Evolutionary conservation across 75 land plant genomes (phyloP).

Genomic region (Pinus albicaulis): DNA sequence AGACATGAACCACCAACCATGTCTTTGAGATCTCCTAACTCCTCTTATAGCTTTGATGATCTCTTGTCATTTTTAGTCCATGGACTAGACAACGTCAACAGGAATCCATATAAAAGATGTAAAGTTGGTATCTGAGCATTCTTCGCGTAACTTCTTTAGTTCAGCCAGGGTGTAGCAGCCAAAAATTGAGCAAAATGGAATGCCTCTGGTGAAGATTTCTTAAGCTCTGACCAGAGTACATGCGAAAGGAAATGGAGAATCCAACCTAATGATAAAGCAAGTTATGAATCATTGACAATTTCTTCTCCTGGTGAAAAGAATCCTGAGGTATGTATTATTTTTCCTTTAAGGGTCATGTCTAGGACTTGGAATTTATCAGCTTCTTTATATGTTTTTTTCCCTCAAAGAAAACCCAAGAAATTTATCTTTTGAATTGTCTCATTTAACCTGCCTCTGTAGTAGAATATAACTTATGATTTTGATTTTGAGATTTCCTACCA

Average conservation of each 20-base stretch:
- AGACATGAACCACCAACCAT: no score
- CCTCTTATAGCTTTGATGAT: slow-evolving; percentile 8
- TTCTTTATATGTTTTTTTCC: no score
- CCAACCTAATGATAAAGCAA: slow-evolving; percentile 30
- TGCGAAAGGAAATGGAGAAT: slow-evolving; percentile 53
- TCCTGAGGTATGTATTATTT: slow-evolving; percentile 21
- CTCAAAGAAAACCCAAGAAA: not conserved
- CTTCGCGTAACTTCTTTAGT: not conserved
- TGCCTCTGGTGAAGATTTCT: slow-evolving; percentile 47
- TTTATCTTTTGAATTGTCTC: not conserved
- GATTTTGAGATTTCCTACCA: no score
- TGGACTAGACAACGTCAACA: not conserved
- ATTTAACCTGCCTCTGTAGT: no score
- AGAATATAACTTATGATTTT: not conserved
- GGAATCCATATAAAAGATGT: not conserved
- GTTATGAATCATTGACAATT: slow-evolving; percentile 9
- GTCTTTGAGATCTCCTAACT: not conserved
- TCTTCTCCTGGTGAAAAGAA: slow-evolving; percentile 14
- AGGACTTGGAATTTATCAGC: no score
- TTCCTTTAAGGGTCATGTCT: no score
- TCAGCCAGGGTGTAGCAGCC: not conserved
- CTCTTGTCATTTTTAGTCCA: slow-evolving; percentile 1
- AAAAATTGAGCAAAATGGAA: slow-evolving; percentile 28
- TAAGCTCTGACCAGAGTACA: slow-evolving; percentile 42
- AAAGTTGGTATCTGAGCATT: no score